phyloP scores from a whole-genome alignment of 192 early-diverging fungal genomes.

The Oehlia diaphana region DNA sequence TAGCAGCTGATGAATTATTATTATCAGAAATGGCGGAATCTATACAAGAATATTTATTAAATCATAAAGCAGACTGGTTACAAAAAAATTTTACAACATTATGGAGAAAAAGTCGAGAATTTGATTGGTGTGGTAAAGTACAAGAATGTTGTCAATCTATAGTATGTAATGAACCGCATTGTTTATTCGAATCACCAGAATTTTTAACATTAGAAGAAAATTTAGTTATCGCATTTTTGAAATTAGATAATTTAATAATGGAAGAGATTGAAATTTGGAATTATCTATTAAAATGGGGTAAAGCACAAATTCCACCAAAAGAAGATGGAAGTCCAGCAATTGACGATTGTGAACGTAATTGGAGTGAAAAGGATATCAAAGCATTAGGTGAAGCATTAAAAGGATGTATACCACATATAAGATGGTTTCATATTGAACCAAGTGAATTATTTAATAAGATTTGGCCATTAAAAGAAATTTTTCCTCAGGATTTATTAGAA shows the following conservation, averaged over 20 bases:
- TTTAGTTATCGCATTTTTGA: neutral
- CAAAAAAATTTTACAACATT: neutral
- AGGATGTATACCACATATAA: neutral
- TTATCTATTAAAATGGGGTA: slow-evolving; percentile 8
- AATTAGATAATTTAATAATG: neutral
- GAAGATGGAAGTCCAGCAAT: neutral
- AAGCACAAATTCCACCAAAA: neutral
- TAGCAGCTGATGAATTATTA: slow-evolving; percentile 9
- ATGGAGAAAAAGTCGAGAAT: neutral
- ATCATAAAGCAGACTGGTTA: slow-evolving; percentile 4
- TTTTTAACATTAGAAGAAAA: slow-evolving; percentile 5
- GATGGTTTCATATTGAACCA: slow-evolving; percentile 2
- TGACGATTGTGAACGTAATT: neutral
- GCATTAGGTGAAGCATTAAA: neutral
- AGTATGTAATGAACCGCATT: slow-evolving; percentile 5
- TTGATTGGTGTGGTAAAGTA: slow-evolving; percentile 8
- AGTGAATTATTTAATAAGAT: neutral
- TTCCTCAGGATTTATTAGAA: neutral
- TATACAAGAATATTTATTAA: neutral
- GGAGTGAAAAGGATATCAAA: neutral
- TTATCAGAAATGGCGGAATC: slow-evolving; percentile 5
- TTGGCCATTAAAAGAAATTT: slow-evolving; percentile 2
- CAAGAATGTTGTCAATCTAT: slow-evolving; percentile 4
- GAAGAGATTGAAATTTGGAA: slow-evolving; percentile 3
- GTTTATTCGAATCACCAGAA: slow-evolving; percentile 1